Evolutionary conservation across 2,329 filamentous ascomycete species (phyloP).

Genomic region (Hypoxylon sp.): DNA sequence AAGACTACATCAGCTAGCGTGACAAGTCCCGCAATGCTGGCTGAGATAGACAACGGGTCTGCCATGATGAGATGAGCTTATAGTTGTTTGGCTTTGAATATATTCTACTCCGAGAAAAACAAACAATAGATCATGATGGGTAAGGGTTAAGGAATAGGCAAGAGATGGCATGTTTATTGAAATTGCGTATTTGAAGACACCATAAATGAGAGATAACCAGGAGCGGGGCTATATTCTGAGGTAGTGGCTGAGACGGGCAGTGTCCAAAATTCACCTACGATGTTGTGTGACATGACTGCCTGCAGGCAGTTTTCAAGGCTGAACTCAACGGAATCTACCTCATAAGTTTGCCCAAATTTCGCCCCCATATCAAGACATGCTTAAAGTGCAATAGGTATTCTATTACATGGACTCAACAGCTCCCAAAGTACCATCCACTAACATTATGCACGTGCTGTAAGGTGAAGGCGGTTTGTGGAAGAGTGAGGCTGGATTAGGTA

Average conservation of each 20-base stretch:
- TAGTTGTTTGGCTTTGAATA: background rate
- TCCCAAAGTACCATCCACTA: background rate
- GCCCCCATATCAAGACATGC: background rate
- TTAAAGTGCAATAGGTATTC: background rate
- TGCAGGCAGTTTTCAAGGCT: background rate
- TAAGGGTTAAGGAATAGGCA: background rate
- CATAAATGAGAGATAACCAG: background rate
- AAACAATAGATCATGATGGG: background rate
- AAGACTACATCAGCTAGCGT: conserved; percentile 49
- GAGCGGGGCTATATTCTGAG: background rate
- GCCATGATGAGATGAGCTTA: conserved; percentile 13
- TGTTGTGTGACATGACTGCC: background rate
- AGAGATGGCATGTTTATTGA: background rate
- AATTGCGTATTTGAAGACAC: background rate
- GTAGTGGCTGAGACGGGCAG: background rate
- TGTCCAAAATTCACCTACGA: background rate
- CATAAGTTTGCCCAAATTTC: background rate
- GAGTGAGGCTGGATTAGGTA: background rate
- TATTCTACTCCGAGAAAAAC: background rate
- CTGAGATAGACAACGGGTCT: conserved; percentile 51
- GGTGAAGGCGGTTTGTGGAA: background rate
- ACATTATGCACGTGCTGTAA: too few species aligned
- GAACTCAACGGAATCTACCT: background rate
- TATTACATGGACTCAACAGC: background rate
- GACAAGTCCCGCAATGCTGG: conserved; percentile 53